A percentile compares a stretch with the other conserved stretches of the same genome.
Evolutionary conservation across 2,329 filamentous ascomycete genomes (phyloP).

Genomic region (Cladosporium cucumerinum): DNA sequence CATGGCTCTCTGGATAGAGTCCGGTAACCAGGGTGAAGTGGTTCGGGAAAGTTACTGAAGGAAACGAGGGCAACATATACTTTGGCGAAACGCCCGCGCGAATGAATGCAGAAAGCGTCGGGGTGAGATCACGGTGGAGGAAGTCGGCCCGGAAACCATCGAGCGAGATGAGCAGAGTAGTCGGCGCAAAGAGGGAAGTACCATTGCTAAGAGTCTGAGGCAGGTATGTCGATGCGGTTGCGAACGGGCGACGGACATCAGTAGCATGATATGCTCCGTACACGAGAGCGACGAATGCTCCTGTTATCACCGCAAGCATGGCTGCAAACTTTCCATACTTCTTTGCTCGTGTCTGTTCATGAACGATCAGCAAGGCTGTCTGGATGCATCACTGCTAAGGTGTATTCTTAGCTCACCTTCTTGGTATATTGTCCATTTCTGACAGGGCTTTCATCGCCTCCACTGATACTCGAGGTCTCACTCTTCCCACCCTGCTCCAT

Average conservation of each 20-base stretch:
- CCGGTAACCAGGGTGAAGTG: conserved; percentile 93
- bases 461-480: conserved; percentile 10
- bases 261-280: conserved; percentile 58
- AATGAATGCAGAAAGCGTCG: conserved; percentile 73
- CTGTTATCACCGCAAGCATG: conserved; percentile 45
- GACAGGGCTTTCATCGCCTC: conserved; percentile 10
- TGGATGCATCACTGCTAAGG: conserved; percentile 16
- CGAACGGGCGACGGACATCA: conserved; percentile 19
- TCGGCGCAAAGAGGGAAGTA: conserved; percentile 82
- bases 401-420: conserved; percentile 74
- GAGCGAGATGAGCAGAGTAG: conserved; percentile 87
- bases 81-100: conserved; percentile 80
- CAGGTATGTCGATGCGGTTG: conserved; percentile 10
- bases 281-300: conserved; percentile 54
- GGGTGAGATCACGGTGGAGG: conserved; percentile 76
- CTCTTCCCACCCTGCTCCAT: conserved; percentile 26
- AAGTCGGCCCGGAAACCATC: conserved; percentile 97
- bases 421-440: conserved; percentile 71
- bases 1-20: conserved; percentile 87
- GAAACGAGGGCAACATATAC: conserved; percentile 93
- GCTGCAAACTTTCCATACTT: conserved; percentile 49
- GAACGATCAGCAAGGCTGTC: conserved; percentile 29
- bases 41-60: conserved; percentile 91
- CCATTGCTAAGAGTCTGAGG: conserved; percentile 63
- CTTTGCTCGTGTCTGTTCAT: conserved; percentile 46